Evolutionary conservation across 441 rosid genomes (phyloP).

Genomic region (Hura crepitans): DNA sequence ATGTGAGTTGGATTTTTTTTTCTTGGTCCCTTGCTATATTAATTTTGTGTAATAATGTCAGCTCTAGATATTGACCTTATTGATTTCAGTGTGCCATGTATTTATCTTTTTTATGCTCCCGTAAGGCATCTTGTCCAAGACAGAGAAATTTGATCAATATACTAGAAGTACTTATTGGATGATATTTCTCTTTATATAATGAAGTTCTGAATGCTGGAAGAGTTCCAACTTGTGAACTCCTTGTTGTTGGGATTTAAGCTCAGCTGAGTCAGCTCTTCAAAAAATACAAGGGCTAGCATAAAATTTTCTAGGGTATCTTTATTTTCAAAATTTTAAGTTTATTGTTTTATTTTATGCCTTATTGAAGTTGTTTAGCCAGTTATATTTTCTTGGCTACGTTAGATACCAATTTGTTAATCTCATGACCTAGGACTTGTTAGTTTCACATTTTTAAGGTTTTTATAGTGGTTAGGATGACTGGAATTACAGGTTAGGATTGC

Average conservation of each 20-base stretch:
- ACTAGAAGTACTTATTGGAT: background rate
- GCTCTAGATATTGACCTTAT: background rate
- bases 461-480: background rate
- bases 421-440: background rate
- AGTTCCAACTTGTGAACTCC: background rate
- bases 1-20: slow-evolving; percentile 43
- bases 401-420: background rate
- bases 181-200: background rate
- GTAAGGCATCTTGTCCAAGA: background rate
- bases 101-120: background rate
- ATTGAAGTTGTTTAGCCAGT: too few species aligned
- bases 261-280: background rate
- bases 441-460: background rate
- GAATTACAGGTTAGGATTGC: background rate
- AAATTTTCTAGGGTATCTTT: background rate
- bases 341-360: background rate
- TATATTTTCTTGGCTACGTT: background rate
- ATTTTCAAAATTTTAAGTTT: background rate
- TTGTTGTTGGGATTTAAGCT: background rate
- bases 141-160: background rate
- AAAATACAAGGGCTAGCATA: background rate
- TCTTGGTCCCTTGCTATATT: background rate
- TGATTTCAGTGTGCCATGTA: background rate
- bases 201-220: background rate
- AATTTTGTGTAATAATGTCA: background rate